Percentiles rank a stretch among this genome's conserved stretches.
Conservation (phyloP, 768 basidiomycete species). For the Leccinum boreale region DNA sequence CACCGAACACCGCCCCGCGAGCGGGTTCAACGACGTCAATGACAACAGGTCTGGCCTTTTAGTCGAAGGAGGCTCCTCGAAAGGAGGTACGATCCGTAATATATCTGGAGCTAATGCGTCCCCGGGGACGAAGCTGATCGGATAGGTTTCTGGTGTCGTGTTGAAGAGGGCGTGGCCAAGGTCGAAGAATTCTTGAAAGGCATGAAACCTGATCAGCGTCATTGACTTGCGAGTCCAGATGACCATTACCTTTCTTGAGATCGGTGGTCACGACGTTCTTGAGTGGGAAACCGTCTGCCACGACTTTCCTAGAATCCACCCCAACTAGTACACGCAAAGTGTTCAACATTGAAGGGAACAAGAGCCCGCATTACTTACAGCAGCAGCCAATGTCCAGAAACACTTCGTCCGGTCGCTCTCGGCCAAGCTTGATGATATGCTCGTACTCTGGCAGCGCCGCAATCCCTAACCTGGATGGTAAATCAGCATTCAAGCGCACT, state of each 20-base stretch:
- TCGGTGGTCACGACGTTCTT: conserved; percentile 39
- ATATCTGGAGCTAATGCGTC: conserved; percentile 48
- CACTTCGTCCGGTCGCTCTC: conserved; percentile 34
- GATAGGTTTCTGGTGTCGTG: conserved; percentile 49
- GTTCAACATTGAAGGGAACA: not conserved
- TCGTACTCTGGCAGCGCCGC: conserved; percentile 17
- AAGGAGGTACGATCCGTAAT: conserved; percentile 34
- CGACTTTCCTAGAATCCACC: conserved; percentile 38
- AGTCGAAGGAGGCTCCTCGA: conserved; percentile 22
- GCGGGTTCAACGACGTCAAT: conserved; percentile 43
- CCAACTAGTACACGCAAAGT: conserved; percentile 14
- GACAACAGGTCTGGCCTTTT: conserved; percentile 28
- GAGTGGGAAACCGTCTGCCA: conserved; percentile 42
- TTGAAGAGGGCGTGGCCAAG: conserved; percentile 61
- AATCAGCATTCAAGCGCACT: not conserved
- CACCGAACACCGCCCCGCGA: conserved; percentile 46
- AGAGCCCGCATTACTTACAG: conserved; percentile 26
- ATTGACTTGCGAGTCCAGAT: not conserved
- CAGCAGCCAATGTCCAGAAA: conserved; percentile 47
- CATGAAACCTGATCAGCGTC: not conserved
- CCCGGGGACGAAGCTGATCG: conserved; percentile 50
- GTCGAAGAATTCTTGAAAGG: conserved; percentile 48
- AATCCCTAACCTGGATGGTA: conserved; percentile 9
- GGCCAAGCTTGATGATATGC: conserved; percentile 34
- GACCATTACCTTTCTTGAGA: conserved; percentile 32